Base-by-base conservation (phyloP, 1,284 basidiomycete genomes). In the Porodaedalea pini region DNA sequence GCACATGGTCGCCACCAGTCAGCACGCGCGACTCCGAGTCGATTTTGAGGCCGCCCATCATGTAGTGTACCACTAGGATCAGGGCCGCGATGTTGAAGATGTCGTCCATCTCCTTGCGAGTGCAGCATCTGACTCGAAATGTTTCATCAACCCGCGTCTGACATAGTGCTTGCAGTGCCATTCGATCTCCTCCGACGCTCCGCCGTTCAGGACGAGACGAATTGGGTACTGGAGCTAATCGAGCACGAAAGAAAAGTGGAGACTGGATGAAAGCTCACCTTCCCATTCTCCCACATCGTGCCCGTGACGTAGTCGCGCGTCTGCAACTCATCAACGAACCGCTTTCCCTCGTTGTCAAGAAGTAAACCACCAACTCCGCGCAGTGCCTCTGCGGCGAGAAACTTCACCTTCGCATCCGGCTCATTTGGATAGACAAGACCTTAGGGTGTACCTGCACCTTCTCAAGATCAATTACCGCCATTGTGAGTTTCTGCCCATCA, bases 361-460 rank as follows among this genome's bases (percentile, higher is more conserved):
- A 98, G 79, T 5, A 98, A 80, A 75, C 96, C 96, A 69, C 96
- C 96, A 61, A 94, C 92, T 69, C 96, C 96, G 71, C 96, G 89
- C 32, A 98, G 85, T 36, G 96, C 96, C 77, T 98, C 95, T 53
- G 95, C 95, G 61, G 95, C 95, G 67, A 98, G 81, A 82, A 98
- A 98, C 77, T 98, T 98, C 73, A 97, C 93, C 74, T 94, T 92
- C 45, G 89, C 86, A 0, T 89, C 78, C n/a, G 92, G 91, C 64
- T 98, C 96, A 62, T 94, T 96, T 66, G 95, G 96, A 77, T 98
- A 96, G 50, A 98, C 93, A 43, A 98, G 82, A 72, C 95, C 95
- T 95, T 98, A 13, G 93, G 94, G 71, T 96, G 93, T 21, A 96
- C 92, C 72, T 98, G 96, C n/a, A 98, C 95, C 78, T 98, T 98